Conservation (phyloP, 306 rosid genomes). For the Mimosa bimucronata region DNA sequence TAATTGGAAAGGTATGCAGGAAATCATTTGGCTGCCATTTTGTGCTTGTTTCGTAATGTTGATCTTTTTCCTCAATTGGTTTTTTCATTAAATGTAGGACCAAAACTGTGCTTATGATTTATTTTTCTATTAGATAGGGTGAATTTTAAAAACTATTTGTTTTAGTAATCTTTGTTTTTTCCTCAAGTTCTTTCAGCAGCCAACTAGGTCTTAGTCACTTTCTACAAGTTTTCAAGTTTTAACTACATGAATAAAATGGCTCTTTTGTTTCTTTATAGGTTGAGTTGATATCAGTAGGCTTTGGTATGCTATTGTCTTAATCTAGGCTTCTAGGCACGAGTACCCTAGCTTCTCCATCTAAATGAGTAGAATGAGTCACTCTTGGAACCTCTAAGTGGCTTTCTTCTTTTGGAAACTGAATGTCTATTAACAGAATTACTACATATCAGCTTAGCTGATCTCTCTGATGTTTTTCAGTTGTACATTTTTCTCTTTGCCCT, state of each 20-base stretch:
- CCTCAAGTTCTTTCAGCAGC: not conserved
- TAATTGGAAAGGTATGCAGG: constrained; percentile 80
- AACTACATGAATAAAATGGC: not conserved
- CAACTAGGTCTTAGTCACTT: not conserved
- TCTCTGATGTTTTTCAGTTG: not conserved
- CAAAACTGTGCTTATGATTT: not conserved
- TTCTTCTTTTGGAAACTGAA: not conserved
- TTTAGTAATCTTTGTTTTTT: not conserved
- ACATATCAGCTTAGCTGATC: not conserved
- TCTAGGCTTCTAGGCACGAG: too few species aligned
- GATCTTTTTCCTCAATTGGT: not conserved
- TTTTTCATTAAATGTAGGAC: not conserved
- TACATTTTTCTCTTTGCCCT: not conserved
- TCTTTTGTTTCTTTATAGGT: not conserved
- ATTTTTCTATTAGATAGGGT: not conserved
- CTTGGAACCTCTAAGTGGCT: not conserved
- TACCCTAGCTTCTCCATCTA: too few species aligned
- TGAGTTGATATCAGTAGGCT: too few species aligned
- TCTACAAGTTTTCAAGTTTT: not conserved
- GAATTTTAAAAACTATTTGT: not conserved
- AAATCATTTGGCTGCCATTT: constrained; percentile 3
- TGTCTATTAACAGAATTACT: not conserved
- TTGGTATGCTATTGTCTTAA: too few species aligned
- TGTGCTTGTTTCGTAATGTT: constrained; percentile 4
- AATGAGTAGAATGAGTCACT: too few species aligned